Percentiles rank a stretch among this genome's conserved stretches.
These are phyloP conservation scores for Corymbia citriodora DNA, from an alignment of 441 rosid genomes.

Conservation along the genomic window DNA sequence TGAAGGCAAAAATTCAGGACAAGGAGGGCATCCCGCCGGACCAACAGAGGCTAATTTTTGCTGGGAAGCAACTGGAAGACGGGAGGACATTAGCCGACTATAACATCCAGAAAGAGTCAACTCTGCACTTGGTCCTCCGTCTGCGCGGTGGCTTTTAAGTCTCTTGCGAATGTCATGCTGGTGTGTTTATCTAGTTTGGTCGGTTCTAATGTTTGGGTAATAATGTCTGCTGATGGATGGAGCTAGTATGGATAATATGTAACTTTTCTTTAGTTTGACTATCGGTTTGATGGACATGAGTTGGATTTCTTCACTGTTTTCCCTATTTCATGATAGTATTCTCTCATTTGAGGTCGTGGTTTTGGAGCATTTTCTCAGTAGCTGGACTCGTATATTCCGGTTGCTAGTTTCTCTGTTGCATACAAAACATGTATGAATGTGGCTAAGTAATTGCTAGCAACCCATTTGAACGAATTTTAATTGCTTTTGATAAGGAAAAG, in stretches of 20 bases:
- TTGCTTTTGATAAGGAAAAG: neutral
- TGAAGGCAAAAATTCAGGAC: neutral
- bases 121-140: neutral
- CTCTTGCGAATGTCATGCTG: neutral
- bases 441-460: neutral
- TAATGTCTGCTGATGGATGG: neutral
- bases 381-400: neutral
- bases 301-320: neutral
- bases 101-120: neutral
- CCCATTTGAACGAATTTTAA: neutral
- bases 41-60: neutral
- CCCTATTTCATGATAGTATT: neutral
- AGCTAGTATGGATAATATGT: neutral
- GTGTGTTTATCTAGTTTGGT: neutral
- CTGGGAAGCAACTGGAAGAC: neutral
- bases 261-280: neutral
- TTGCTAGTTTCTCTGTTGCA: neutral
- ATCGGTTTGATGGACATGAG: neutral
- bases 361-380: neutral
- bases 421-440: neutral
- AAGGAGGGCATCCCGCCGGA: neutral
- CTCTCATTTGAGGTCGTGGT: neutral
- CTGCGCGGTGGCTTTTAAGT: neutral
- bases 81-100: neutral
- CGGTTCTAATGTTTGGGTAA: neutral